These are phyloP conservation scores for Sclerotinia sclerotiorum DNA, from an alignment of 2,329 filamentous ascomycete genomes.

Conservation along the genomic window DNA sequence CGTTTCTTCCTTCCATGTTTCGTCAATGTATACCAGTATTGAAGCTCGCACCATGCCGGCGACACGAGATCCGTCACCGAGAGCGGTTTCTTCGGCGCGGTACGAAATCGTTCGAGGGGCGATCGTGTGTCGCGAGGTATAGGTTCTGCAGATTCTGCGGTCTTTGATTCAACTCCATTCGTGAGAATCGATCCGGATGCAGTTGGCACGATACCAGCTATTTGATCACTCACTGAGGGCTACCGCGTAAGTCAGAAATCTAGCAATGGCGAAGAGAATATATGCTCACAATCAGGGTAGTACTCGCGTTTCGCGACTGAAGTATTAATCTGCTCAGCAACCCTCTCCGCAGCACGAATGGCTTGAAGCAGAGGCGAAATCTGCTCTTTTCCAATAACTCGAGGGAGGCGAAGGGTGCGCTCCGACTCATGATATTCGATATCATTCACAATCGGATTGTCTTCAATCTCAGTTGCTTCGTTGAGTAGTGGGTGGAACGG, in stretches of 20 bases:
- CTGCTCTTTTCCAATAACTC: constrained; percentile 44
- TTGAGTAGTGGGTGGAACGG: constrained; percentile 46
- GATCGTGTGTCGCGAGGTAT: constrained; percentile 48
- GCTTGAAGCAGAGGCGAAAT: constrained; percentile 37
- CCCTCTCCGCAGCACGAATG: constrained; percentile 34
- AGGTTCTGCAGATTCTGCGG: constrained; percentile 9
- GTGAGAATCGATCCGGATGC: neutral
- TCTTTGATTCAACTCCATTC: constrained; percentile 7
- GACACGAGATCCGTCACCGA: constrained; percentile 86
- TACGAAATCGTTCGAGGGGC: constrained; percentile 77
- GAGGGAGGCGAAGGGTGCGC: constrained; percentile 43
- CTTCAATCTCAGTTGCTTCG: constrained; percentile 40
- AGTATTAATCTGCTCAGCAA: constrained; percentile 33
- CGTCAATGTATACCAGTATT: constrained; percentile 85
- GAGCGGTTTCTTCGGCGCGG: constrained; percentile 72
- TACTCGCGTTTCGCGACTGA: constrained; percentile 39
- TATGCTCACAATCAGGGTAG: constrained; percentile 55
- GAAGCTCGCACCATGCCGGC: constrained; percentile 93
- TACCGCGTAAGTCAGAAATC: constrained; percentile 61
- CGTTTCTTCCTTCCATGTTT: constrained; percentile 71
- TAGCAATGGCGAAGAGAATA: constrained; percentile 14
- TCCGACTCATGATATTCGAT: constrained; percentile 40
- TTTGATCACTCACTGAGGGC: constrained; percentile 58
- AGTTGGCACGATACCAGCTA: neutral
- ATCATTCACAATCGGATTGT: constrained; percentile 35